Percentiles rank a stretch among this genome's conserved stretches.
phyloP scores from a whole-genome alignment of 352 stramenopile genomes.

The Sclerospora graminicola region DNA sequence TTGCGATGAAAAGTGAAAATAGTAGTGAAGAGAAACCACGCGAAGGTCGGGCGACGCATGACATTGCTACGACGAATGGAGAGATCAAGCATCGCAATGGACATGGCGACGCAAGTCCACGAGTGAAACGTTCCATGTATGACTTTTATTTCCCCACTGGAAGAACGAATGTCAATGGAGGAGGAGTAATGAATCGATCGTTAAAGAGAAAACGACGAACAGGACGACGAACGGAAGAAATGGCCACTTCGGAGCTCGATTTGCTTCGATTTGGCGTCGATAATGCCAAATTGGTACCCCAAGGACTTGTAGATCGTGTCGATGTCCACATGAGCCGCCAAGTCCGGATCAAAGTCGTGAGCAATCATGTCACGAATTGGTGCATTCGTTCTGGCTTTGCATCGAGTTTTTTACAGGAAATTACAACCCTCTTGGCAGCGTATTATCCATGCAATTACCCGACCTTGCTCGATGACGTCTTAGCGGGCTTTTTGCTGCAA shows the following conservation, averaged over 20 bases:
- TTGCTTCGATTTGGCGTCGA: constrained; percentile 64
- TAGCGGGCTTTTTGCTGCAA: constrained; percentile 68
- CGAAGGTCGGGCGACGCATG: neutral
- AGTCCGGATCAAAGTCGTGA: constrained; percentile 40
- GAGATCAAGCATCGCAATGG: constrained; percentile 12
- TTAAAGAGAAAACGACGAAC: constrained; percentile 42
- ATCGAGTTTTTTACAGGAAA: constrained; percentile 52
- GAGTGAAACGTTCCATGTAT: constrained; percentile 27
- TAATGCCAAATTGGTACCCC: constrained; percentile 60
- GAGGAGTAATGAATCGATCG: constrained; percentile 14
- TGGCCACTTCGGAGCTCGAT: constrained; percentile 24
- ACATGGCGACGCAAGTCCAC: constrained; percentile 18
- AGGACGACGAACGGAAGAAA: constrained; percentile 10
- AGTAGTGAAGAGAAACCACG: constrained; percentile 31
- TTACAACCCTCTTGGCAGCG: constrained; percentile 56
- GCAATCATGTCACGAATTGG: constrained; percentile 67
- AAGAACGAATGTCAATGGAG: constrained; percentile 6
- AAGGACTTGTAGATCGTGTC: constrained; percentile 77
- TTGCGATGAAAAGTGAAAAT: constrained; percentile 19
- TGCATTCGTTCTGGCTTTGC: constrained; percentile 53
- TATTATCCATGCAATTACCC: constrained; percentile 80
- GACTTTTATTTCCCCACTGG: constrained; percentile 47
- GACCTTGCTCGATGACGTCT: constrained; percentile 72
- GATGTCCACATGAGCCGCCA: constrained; percentile 45
- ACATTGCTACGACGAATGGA: constrained; percentile 3